phyloP scores from a whole-genome alignment of 306 rosid genomes.

The Rosa chinensis region DNA sequence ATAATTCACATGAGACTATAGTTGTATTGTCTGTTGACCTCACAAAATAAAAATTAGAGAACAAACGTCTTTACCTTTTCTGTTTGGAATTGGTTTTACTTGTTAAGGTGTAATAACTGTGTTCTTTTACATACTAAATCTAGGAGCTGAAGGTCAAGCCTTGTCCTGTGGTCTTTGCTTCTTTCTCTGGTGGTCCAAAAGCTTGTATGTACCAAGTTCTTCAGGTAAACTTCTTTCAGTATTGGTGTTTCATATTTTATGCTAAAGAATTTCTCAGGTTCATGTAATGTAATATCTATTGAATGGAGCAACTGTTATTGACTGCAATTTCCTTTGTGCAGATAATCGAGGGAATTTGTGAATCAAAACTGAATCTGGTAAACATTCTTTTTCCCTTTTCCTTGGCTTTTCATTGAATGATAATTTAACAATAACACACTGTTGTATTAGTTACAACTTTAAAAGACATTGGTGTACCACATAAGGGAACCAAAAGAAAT shows the following conservation, averaged over 20 bases:
- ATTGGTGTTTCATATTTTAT: neutral
- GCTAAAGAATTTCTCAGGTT: neutral
- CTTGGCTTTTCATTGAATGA: slow-evolving; percentile 18
- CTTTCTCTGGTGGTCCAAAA: slow-evolving; percentile 93
- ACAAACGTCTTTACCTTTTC: neutral
- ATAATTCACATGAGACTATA: neutral
- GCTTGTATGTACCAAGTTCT: slow-evolving; percentile 82
- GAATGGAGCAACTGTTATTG: neutral
- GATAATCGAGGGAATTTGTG: slow-evolving; percentile 67
- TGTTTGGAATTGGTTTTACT: slow-evolving; percentile 16
- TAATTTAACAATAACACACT: neutral
- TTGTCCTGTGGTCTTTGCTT: slow-evolving; percentile 79
- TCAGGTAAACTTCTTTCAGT: slow-evolving; percentile 56
- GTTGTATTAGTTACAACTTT: neutral
- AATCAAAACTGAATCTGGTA: slow-evolving; percentile 63
- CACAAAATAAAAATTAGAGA: neutral
- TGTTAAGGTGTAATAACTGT: slow-evolving; percentile 15
- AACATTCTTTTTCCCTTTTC: slow-evolving; percentile 25
- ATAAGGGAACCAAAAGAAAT: neutral
- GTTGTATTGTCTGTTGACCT: slow-evolving; percentile 20
- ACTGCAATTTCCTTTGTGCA: slow-evolving; percentile 32
- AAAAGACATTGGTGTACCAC: neutral
- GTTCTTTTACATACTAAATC: slow-evolving; percentile 20
- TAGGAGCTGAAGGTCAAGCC: slow-evolving; percentile 76
- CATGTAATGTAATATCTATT: neutral